A percentile compares a stretch with the other conserved stretches of the same genome.
Evolutionary conservation across 108 stramenopile species (phyloP).

Genomic region (Aurantiochytrium sp.): DNA sequence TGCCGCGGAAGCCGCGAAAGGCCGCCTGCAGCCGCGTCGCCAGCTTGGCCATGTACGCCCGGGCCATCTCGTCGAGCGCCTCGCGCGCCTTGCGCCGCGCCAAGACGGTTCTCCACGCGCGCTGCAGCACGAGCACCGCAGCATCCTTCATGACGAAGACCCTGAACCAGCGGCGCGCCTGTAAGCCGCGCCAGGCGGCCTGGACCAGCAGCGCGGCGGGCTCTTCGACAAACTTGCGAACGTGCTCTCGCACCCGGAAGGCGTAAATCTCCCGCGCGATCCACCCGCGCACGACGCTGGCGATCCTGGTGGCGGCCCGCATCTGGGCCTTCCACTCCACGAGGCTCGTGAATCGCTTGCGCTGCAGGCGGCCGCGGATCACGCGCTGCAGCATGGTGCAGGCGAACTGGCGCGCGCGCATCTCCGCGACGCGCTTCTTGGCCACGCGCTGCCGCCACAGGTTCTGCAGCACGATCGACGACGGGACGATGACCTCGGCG

Average conservation of each 20-base stretch:
- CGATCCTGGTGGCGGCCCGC: not conserved
- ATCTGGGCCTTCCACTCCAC: not conserved
- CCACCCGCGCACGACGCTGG: not conserved
- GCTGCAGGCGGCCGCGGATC: not conserved
- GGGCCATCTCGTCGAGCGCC: not conserved
- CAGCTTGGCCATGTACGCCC: not conserved
- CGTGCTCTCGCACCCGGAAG: not conserved
- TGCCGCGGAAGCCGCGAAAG: conserved; percentile 14
- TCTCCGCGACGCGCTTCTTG: not conserved
- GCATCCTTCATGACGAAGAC: not conserved
- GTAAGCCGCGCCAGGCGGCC: not conserved
- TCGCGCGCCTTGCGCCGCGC: conserved; percentile 11
- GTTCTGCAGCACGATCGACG: not conserved
- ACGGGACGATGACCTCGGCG: not conserved
- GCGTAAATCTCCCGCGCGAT: not conserved
- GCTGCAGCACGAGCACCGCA: conserved; percentile 7
- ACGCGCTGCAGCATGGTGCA: not conserved
- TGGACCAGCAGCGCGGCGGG: not conserved
- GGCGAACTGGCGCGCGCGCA: not conserved
- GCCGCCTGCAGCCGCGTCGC: conserved; percentile 11
- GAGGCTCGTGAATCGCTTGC: not conserved
- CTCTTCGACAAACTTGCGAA: not conserved
- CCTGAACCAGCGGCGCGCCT: not conserved
- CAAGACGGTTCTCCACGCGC: not conserved
- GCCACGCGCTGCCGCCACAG: not conserved